Conservation (phyloP, 192 early-diverging fungal genomes). For the Coemansia sp. region DNA sequence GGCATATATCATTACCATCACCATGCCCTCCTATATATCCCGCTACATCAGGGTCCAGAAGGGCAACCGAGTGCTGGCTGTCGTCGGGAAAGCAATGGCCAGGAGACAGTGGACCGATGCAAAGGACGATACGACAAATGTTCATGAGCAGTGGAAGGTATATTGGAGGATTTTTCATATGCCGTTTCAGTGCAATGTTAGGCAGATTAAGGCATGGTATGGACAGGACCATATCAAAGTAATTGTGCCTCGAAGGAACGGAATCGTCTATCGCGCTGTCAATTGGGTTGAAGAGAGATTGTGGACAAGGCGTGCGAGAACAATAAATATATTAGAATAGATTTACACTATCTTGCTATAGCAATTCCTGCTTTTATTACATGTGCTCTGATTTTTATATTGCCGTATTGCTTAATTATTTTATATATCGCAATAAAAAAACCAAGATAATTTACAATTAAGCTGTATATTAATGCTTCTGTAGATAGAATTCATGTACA, state of each 20-base stretch:
- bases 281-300: slow-evolving; percentile 20
- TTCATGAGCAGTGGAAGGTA: slow-evolving; percentile 40
- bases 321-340: not conserved
- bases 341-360: too few species aligned
- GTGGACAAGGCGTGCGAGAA: slow-evolving; percentile 2
- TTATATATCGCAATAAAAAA: too few species aligned
- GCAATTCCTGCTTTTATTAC: too few species aligned
- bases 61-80: slow-evolving; percentile 19
- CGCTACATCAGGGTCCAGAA: slow-evolving; percentile 36
- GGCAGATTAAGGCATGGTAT: slow-evolving; percentile 19
- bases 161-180: slow-evolving; percentile 34
- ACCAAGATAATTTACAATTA: too few species aligned
- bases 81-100: slow-evolving; percentile 44
- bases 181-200: slow-evolving; percentile 22
- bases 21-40: slow-evolving; percentile 28
- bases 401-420: too few species aligned
- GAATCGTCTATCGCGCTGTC: slow-evolving; percentile 6
- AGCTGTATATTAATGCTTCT: too few species aligned
- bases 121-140: not conserved
- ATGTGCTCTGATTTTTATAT: too few species aligned
- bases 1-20: slow-evolving; percentile 17
- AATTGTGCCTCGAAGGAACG: slow-evolving; percentile 13
- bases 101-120: slow-evolving; percentile 26
- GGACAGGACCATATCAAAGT: slow-evolving; percentile 19
- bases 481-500: too few species aligned